Evolutionary conservation across 2,329 filamentous ascomycete species (phyloP).

Genomic region (Gyromitra esculenta): DNA sequence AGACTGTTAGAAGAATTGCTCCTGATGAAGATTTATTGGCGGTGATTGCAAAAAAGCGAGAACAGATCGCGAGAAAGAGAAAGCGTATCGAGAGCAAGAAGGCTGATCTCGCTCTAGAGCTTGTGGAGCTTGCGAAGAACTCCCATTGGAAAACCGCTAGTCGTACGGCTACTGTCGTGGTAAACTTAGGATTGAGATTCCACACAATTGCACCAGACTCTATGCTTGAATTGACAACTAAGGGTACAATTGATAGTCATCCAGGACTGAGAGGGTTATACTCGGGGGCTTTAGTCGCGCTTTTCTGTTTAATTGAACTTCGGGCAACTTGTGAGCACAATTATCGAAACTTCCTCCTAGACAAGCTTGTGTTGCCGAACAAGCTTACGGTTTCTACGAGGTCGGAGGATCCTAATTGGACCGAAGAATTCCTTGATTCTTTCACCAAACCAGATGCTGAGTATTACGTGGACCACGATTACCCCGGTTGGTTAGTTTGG

Average conservation of each 20-base stretch:
- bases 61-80: slow-evolving; percentile 79
- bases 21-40: slow-evolving; percentile 71
- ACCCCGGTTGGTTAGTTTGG: slow-evolving; percentile 97
- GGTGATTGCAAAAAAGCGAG: slow-evolving; percentile 72
- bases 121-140: slow-evolving; percentile 77
- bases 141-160: slow-evolving; percentile 98
- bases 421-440: slow-evolving; percentile 76
- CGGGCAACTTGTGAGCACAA: slow-evolving; percentile 85
- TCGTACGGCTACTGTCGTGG: slow-evolving; percentile 86
- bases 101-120: slow-evolving; percentile 78
- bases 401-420: slow-evolving; percentile 80
- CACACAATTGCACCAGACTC: slow-evolving; percentile 82
- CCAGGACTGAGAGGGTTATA: slow-evolving; percentile 85
- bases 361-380: slow-evolving; percentile 80
- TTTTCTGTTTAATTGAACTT: slow-evolving; percentile 85
- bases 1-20: slow-evolving; percentile 75
- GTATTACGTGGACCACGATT: slow-evolving; percentile 90
- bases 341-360: slow-evolving; percentile 85
- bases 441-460: slow-evolving; percentile 82
- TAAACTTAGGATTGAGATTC: slow-evolving; percentile 91
- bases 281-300: slow-evolving; percentile 77
- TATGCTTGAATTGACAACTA: slow-evolving; percentile 83
- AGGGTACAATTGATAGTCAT: slow-evolving; percentile 88
- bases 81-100: slow-evolving; percentile 85
- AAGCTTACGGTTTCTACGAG: slow-evolving; percentile 78